Evolutionary conservation across 2,329 filamentous ascomycete genomes (phyloP).

Genomic region (Magnaporthiopsis incrustans): DNA sequence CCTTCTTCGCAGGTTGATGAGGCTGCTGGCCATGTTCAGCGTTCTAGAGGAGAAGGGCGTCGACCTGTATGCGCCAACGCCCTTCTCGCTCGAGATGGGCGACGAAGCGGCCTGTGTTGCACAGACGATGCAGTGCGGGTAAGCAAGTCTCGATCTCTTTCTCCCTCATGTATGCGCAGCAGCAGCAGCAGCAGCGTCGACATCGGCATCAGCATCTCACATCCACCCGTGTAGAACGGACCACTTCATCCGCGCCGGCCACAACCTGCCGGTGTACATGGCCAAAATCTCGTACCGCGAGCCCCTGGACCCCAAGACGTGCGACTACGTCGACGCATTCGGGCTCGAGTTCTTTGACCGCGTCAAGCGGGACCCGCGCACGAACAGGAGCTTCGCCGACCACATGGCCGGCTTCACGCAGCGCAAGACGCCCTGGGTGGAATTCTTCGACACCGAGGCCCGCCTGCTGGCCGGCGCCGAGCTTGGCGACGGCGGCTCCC

Average conservation of each 20-base stretch:
- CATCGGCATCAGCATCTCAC: no score
- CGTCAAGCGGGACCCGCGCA: conserved; percentile 19
- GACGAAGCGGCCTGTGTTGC: conserved; percentile 22
- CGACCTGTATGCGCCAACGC: conserved; percentile 23
- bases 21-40: conserved; percentile 22
- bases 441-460: conserved; percentile 19
- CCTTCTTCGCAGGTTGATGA: conserved; percentile 22
- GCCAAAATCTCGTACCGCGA: conserved; percentile 24
- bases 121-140: conserved; percentile 23
- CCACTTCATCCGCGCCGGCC: conserved; percentile 21
- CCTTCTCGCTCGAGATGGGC: conserved; percentile 23
- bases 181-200: no score
- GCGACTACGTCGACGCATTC: conserved; percentile 17
- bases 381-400: conserved; percentile 23
- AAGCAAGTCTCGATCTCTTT: conserved; percentile 2
- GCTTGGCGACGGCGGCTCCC: neutral
- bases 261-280: conserved; percentile 25
- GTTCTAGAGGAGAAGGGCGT: conserved; percentile 22
- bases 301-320: conserved; percentile 19
- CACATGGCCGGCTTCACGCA: conserved; percentile 26
- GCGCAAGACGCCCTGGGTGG: conserved; percentile 26
- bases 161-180: no score
- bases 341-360: conserved; percentile 26
- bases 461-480: conserved; percentile 13
- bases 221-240: conserved; percentile 21